Evolutionary conservation across 257 asterid genomes (phyloP).

Genomic region (Solanum chmielewskii): DNA sequence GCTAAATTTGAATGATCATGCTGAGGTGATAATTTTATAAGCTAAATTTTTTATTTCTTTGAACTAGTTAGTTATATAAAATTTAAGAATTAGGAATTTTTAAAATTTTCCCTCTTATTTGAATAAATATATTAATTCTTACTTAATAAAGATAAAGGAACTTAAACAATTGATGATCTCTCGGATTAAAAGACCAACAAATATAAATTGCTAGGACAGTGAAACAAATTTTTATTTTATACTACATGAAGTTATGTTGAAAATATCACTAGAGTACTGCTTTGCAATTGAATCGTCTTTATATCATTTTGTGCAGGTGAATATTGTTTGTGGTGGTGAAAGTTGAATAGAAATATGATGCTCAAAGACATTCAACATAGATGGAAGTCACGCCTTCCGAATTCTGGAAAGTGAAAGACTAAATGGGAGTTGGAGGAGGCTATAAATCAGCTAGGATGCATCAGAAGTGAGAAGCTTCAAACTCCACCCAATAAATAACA

Average conservation of each 20-base stretch:
- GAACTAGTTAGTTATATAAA: no score
- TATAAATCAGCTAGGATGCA: neutral
- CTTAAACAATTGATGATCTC: no score
- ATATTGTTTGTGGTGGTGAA: neutral
- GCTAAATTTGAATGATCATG: neutral
- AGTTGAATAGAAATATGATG: neutral
- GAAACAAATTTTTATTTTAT: neutral
- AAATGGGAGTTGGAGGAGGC: neutral
- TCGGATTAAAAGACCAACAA: no score
- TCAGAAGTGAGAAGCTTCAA: neutral
- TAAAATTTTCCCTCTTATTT: no score
- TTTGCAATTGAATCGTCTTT: no score
- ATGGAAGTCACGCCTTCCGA: neutral
- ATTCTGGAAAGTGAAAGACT: neutral
- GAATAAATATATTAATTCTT: no score
- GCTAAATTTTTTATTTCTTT: no score
- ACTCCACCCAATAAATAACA: neutral
- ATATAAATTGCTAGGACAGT: neutral
- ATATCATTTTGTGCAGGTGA: neutral
- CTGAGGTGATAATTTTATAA: neutral
- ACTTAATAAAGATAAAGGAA: no score
- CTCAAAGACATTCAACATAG: neutral
- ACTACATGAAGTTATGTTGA: neutral
- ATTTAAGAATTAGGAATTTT: no score
- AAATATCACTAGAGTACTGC: no score